Base-by-base conservation (phyloP, 2,329 filamentous ascomycete species). In the Xenoacremonium recifei region DNA sequence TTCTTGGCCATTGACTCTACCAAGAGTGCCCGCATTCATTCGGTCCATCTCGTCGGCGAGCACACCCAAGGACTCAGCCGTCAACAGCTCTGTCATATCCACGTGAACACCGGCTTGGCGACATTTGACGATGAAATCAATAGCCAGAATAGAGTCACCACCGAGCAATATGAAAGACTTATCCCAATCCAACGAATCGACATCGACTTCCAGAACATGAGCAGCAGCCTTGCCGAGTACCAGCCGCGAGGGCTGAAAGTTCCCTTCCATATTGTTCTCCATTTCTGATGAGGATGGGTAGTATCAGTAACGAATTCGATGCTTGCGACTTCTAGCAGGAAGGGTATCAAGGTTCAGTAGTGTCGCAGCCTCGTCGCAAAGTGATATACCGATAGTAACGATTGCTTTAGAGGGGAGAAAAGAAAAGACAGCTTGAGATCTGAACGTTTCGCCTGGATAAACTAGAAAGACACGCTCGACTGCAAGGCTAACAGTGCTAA, bases 121-220 rank as follows among this genome's bases (percentile, higher is more conserved):
- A 33, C 37, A 39, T 19, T 33, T 32, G 4, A 15, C 37, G 15
- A 39, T 39, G 38, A 35, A 25, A 10, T 35, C 20, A 18, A 40
- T 40, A 13, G 38, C 38, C 12, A 33, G 33, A 12, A 40, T 15
- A 13, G 38, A 40, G 21, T 40, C 38, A 11, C 38, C 38, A 21
- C 38, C 38, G 13, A 27, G 18, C 5, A 21, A 19, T 15, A 40
- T 18, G 29, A 40, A 40, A 10, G 38, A 40, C 31, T 40, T 40
- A 16, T 15, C 20, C 20, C 25, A 17, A 20, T 40, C 37, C 4
- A 40, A 20, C 4, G 21, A 29, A 13, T 40, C 37, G 3, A 33
- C 25, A 17, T 40, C 37, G 6, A 32, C 21, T n/a, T 34, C 29
- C 10, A 40, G 23, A 21, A 42, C 23, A 19, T 42, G 32, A 19